Evolutionary conservation across 305 asterid species (phyloP).

Genomic region (Nicotiana rustica): DNA sequence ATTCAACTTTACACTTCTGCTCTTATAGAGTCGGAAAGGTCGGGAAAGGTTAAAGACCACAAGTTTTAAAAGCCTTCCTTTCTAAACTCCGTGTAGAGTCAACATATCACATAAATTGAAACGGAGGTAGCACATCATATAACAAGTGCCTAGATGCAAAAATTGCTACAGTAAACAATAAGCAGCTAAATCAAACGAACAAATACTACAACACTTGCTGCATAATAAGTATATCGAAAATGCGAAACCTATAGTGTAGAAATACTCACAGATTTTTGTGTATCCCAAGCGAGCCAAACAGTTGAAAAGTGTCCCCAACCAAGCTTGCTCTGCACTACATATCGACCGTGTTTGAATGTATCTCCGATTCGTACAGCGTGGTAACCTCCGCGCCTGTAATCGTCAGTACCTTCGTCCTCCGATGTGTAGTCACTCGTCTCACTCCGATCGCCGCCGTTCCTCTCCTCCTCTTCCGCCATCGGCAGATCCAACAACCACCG

Average conservation of each 20-base stretch:
- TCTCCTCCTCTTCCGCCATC: constrained; percentile 53
- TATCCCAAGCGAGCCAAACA: constrained; percentile 95
- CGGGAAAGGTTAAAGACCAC: no score
- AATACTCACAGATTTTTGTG: constrained; percentile 63
- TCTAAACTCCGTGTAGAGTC: no score
- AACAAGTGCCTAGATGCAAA: neutral
- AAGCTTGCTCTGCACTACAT: constrained; percentile 83
- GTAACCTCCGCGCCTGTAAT: constrained; percentile 87
- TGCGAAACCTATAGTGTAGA: neutral
- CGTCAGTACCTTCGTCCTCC: constrained; percentile 91
- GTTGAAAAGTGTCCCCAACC: constrained; percentile 98
- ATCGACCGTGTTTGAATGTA: constrained; percentile 74
- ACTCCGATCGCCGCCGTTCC: constrained; percentile 60
- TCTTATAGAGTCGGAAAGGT: no score
- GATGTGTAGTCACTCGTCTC: constrained; percentile 79
- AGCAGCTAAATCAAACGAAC: neutral
- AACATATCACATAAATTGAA: no score
- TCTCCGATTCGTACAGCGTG: constrained; percentile 92
- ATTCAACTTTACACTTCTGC: no score
- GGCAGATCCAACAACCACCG: constrained; percentile 30
- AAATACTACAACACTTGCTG: neutral
- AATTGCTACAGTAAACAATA: neutral
- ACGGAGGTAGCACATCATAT: neutral
- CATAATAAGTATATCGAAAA: neutral
- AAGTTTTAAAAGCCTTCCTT: no score